phyloP scores from a whole-genome alignment of 495 filamentous ascomycete genomes.

The Penicillium herquei region DNA sequence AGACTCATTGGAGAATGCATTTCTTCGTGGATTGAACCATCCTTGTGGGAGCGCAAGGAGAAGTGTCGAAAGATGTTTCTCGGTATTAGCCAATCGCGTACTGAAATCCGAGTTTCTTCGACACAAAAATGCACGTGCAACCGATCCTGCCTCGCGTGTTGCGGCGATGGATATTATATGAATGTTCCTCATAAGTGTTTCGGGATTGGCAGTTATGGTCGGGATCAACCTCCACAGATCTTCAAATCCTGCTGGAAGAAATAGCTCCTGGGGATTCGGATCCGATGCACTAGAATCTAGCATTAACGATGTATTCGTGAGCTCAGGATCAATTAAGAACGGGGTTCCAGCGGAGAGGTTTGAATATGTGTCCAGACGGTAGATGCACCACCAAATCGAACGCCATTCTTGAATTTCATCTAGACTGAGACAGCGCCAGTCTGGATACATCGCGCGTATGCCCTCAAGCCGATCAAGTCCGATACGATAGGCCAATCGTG shows the following conservation, averaged over 20 bases:
- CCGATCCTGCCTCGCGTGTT: slow-evolving; percentile 12
- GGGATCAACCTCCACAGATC: not conserved
- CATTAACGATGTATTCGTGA: slow-evolving; percentile 13
- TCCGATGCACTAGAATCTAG: not conserved
- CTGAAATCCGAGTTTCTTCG: not conserved
- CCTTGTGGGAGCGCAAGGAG: slow-evolving; percentile 14
- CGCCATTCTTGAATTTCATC: slow-evolving; percentile 39
- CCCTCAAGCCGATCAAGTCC: slow-evolving; percentile 21
- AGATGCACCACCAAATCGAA: slow-evolving; percentile 39
- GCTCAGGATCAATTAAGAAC: slow-evolving; percentile 10
- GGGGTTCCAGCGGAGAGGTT: slow-evolving; percentile 17
- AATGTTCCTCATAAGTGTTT: not conserved
- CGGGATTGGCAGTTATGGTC: not conserved
- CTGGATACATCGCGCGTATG: slow-evolving; percentile 3
- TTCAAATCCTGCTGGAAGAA: slow-evolving; percentile 6
- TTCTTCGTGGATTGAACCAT: slow-evolving; percentile 17
- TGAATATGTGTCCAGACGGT: slow-evolving; percentile 38
- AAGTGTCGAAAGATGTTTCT: slow-evolving; percentile 15
- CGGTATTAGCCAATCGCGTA: slow-evolving; percentile 4
- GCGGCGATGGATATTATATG: slow-evolving; percentile 11
- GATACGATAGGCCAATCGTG: slow-evolving; percentile 30
- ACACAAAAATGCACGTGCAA: slow-evolving; percentile 5
- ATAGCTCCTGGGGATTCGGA: not conserved
- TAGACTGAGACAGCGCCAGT: slow-evolving; percentile 17
- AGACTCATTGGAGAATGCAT: slow-evolving; percentile 17